Base-by-base conservation (phyloP, 495 filamentous ascomycete genomes). In the Achaetomiella virescens region DNA sequence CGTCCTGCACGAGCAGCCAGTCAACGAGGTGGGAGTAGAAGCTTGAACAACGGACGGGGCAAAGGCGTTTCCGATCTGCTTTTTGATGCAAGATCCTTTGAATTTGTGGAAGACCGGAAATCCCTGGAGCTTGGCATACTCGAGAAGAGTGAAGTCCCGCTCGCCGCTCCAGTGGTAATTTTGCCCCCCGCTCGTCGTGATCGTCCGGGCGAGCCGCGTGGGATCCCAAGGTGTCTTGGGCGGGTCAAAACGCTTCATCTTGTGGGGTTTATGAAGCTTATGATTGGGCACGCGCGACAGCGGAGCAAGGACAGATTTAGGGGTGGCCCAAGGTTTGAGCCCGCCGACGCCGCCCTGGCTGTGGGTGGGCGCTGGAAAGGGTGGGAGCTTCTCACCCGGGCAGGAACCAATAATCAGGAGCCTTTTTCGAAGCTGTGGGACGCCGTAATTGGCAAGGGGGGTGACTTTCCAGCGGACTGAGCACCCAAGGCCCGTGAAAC, bases 41-140 rank as follows among this genome's bases (percentile, higher is more conserved):
- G 76, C 73, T 38, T 77, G 70, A 0, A 84, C 85, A 0, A 90
- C 69, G 6, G 68, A 57, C 0, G 91, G 84, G 0, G 90, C 88
- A 7, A 95, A 89, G 0, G 90, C 89, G 66, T 97, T 97, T 0
- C 92, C 92, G 57, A 96, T 88, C 64, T 93, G 89, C 59, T 77
- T 85, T 54, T 79, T 82, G 2, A 83, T 71, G 6, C 66, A 57
- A 0, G 61, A 68, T 0, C 68, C 70, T 0, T 69, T 61, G 57
- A 96, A 96, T 2, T 71, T 65, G 69, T 89, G 86, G 2, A 72
- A 68, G 0, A 72, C 12, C 0, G 90, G 89, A 48, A 96, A 97
- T 0, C 82, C 83, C 55, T 93, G 88, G 2, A 97, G 63, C 11
- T 80, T 75, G 0, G 92, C 88, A 33, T 87, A 79, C 59, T 98